These are phyloP conservation scores for Daedaleopsis sinensis DNA, from an alignment of 768 basidiomycete genomes.

Conservation along the genomic window DNA sequence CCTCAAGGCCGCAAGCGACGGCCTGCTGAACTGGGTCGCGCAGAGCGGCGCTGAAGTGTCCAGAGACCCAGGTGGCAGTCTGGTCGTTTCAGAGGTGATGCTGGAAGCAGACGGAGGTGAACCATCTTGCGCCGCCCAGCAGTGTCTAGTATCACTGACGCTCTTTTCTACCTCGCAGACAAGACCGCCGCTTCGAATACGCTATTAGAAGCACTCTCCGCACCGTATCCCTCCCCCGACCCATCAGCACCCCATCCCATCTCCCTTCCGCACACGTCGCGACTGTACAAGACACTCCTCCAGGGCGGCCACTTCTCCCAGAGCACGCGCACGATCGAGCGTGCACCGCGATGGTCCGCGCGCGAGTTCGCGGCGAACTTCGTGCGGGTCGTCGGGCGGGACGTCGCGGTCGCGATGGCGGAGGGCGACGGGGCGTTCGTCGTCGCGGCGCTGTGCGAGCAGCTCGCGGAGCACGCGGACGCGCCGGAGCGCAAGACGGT, in stretches of 20 bases:
- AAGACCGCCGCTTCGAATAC: conserved; percentile 64
- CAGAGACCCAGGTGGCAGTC: conserved; percentile 77
- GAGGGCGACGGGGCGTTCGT: conserved; percentile 71
- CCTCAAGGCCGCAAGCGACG: conserved; percentile 70
- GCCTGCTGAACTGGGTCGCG: conserved; percentile 70
- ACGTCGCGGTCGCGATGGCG: conserved; percentile 58
- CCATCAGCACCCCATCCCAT: conserved; percentile 61
- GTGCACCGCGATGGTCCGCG: conserved; percentile 57
- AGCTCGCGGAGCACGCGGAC: conserved; percentile 33
- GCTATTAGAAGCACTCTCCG: conserved; percentile 59
- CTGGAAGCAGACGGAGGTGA: conserved; percentile 83
- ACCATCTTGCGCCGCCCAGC: conserved; percentile 26
- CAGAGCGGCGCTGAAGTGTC: conserved; percentile 63
- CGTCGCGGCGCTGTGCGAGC: conserved; percentile 69
- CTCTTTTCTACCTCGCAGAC: conserved; percentile 46
- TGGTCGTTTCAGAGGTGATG: conserved; percentile 82
- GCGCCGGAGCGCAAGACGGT: conserved; percentile 46
- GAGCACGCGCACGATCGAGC: conserved; percentile 54
- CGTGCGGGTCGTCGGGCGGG: conserved; percentile 54
- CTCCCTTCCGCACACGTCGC: conserved; percentile 79
- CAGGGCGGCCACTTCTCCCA: conserved; percentile 91
- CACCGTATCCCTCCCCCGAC: conserved; percentile 59
- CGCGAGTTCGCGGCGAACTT: conserved; percentile 61
- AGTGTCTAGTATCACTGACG: no score
- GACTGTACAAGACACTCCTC: conserved; percentile 86